Percentiles rank a stretch among this genome's conserved stretches.
Conservation (phyloP, 2,329 filamentous ascomycete species). For the Penicillium sp. region DNA sequence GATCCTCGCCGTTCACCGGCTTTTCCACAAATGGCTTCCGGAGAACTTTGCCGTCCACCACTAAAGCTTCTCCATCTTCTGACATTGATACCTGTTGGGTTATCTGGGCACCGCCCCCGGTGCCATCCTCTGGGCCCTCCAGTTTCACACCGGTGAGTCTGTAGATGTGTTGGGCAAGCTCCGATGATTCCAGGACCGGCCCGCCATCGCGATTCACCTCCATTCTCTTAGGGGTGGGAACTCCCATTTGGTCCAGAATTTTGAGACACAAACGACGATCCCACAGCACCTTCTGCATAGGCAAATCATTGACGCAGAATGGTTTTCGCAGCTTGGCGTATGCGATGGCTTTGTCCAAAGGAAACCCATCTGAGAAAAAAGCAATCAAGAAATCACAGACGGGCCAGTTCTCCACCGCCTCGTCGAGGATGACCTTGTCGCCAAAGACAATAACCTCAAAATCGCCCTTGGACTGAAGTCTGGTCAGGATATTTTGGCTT, state of each 20-base stretch:
- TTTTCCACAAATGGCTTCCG: constrained; percentile 98
- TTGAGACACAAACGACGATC: constrained; percentile 85
- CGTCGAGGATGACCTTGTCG: constrained; percentile 96
- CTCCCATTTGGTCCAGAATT: constrained; percentile 83
- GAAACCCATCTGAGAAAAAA: constrained; percentile 97
- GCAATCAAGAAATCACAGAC: constrained; percentile 95
- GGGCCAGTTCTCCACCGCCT: constrained; percentile 95
- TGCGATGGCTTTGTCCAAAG: constrained; percentile 92
- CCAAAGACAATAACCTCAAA: constrained; percentile 98
- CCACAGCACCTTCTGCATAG: constrained; percentile 97
- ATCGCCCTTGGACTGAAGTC: constrained; percentile 82
- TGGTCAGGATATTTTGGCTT: constrained; percentile 91
- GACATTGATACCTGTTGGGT: constrained; percentile 75
- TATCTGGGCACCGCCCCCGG: constrained; percentile 55
- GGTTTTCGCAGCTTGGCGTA: constrained; percentile 92
- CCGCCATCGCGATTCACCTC: constrained; percentile 94
- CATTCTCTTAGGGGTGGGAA: constrained; percentile 82
- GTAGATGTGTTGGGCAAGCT: constrained; percentile 76
- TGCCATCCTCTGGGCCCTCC: constrained; percentile 67
- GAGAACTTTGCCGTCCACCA: constrained; percentile 78
- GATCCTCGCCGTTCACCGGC: constrained; percentile 95
- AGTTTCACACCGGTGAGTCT: constrained; percentile 76
- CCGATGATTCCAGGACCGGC: constrained; percentile 71
- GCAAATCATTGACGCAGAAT: constrained; percentile 95
- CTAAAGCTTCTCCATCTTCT: constrained; percentile 84